Evolutionary conservation across 306 rosid species (phyloP).

Genomic region (Inga oerstediana): DNA sequence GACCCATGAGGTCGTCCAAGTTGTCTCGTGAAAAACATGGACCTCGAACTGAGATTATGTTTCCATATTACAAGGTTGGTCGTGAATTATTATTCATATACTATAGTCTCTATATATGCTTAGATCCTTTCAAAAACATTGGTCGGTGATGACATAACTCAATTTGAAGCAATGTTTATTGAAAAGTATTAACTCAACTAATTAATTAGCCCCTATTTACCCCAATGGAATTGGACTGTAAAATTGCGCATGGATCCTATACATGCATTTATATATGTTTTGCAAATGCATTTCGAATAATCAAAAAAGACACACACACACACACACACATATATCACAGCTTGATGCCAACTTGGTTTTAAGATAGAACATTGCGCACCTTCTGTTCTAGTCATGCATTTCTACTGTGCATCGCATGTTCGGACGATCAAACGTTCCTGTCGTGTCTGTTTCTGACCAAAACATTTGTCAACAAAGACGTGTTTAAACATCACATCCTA

Average conservation of each 20-base stretch:
- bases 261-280: not conserved
- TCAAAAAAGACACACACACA: not conserved
- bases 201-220: not conserved
- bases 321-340: not conserved
- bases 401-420: not conserved
- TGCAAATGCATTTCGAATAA: not conserved
- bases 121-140: not conserved
- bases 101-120: not conserved
- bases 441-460: not conserved
- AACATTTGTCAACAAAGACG: not conserved
- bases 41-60: not conserved
- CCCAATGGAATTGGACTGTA: not conserved
- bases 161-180: not conserved
- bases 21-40: not conserved
- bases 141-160: not conserved
- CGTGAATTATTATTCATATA: not conserved
- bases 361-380: too few species aligned
- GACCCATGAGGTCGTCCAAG: not conserved
- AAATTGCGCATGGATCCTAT: not conserved
- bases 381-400: too few species aligned
- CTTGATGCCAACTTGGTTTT: not conserved
- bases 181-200: not conserved
- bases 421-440: not conserved
- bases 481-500: not conserved
- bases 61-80: not conserved